Evolutionary conservation across 106 monocot species (phyloP).

Genomic region (Dioscorea zingiberensis): DNA sequence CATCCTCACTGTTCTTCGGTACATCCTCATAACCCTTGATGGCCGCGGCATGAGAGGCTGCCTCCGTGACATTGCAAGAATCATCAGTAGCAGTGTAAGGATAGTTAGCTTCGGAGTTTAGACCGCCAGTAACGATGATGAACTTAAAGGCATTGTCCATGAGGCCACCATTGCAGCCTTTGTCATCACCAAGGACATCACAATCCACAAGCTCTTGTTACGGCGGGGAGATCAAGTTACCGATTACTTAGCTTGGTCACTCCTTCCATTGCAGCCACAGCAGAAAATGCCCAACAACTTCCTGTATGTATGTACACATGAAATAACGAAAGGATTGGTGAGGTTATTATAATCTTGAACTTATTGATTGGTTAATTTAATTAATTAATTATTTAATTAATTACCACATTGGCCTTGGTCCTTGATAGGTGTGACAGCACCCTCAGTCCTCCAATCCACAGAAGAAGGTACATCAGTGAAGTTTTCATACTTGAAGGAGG

Average conservation of each 20-base stretch:
- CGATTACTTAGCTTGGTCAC: not conserved
- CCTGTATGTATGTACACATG: not conserved
- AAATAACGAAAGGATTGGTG: too few relatives aligned
- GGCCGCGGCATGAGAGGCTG: too few relatives aligned
- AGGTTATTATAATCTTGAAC: too few relatives aligned
- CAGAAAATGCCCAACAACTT: slow-evolving; percentile 7
- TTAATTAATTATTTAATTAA: too few relatives aligned
- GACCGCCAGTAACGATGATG: not conserved
- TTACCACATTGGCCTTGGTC: slow-evolving; percentile 16
- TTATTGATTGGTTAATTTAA: too few relatives aligned
- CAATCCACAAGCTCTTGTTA: slow-evolving; percentile 10
- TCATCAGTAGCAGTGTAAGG: not conserved
- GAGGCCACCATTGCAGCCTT: not conserved
- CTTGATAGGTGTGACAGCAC: slow-evolving; percentile 14
- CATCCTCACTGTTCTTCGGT: too few relatives aligned
- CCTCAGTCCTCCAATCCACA: slow-evolving; percentile 7
- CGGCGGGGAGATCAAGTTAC: not conserved
- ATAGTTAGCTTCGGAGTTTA: not conserved
- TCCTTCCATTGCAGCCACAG: slow-evolving; percentile 6
- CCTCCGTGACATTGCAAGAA: not conserved
- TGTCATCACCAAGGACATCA: not conserved
- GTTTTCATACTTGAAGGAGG: too few relatives aligned
- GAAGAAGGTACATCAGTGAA: not conserved
- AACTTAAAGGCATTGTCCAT: not conserved
- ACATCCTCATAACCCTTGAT: not conserved